Evolutionary conservation across 2,329 filamentous ascomycete genomes (phyloP), one percentile per base, ranked within the genome.

Genomic region (Aspergillus felis): DNA sequence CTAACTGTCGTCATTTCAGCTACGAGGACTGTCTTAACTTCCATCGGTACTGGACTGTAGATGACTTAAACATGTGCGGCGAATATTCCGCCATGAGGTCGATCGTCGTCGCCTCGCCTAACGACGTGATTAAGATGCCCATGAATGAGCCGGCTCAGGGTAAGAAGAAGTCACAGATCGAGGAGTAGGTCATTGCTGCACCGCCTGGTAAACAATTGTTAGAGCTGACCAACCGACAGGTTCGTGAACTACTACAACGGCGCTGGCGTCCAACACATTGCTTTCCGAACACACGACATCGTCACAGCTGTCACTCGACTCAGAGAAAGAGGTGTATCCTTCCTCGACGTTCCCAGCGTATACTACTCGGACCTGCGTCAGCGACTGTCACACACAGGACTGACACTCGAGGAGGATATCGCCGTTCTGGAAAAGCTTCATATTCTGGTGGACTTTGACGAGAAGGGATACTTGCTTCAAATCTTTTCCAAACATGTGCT

Each of bases 31-130:
- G 88, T 63, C 87, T 96, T 25, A 87, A 87, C 56, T 96, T 96
- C 82, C 91, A 95, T 80, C 90, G 92, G 65, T 96, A 96, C 85
- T 96, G 92, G 92, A 90, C 86, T 51, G 91, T 96, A 58, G 92
- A 96, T 75, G 92, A 96, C 80, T 87, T 84, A 61, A 84, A 91
- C 70, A 94, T 96, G 79, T 90, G 87, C 79, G 94, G 90, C 61
- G 91, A 95, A 68, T 96, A 90, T 81, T 91, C 87, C 0, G 91
- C 92, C 9, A 84, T 96, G 63, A 90, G 87, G 74, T 90, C 85
- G 62, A 86, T 96, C 68, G 92, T 96, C 70, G 93, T 96, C 87
- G 85, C 89, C 48, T 90, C 87, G 25, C 84, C 86, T 55, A 89
- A 92, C 78, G 88, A 92, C 62, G 75, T 87, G 4, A 90, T 96